A percentile compares a stretch with the other conserved stretches of the same genome.
phyloP scores from a whole-genome alignment of 768 basidiomycete species.

The Tricholomella constricta region DNA sequence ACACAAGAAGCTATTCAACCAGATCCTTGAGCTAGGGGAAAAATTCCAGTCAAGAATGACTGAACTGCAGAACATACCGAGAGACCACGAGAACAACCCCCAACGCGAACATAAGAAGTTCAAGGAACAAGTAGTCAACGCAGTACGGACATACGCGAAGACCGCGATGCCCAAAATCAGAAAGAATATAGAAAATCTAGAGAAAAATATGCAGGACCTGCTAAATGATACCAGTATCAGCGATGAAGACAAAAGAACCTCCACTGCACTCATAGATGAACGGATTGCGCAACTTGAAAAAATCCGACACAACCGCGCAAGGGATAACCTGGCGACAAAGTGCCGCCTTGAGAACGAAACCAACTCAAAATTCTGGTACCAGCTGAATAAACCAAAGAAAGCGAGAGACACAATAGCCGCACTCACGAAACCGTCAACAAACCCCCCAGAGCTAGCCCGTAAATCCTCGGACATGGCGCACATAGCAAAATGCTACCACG shows the following conservation, averaged over 20 bases:
- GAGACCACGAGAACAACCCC: neutral
- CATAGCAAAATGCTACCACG: slow-evolving; percentile 28
- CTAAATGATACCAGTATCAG: neutral
- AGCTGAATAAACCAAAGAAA: neutral
- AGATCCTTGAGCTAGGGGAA: too few species aligned
- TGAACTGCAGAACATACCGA: too few species aligned
- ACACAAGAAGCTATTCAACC: too few species aligned
- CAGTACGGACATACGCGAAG: neutral
- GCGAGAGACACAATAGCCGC: slow-evolving; percentile 21
- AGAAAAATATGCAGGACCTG: neutral
- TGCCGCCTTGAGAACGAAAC: slow-evolving; percentile 16
- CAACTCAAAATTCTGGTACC: slow-evolving; percentile 22
- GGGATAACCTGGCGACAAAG: slow-evolving; percentile 7
- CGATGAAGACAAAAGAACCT: neutral
- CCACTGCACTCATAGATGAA: neutral
- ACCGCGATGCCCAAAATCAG: neutral
- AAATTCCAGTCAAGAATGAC: too few species aligned
- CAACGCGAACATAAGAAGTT: neutral
- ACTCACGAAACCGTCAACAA: neutral
- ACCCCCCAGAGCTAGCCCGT: neutral
- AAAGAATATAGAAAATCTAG: neutral
- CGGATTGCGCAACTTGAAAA: slow-evolving; percentile 2
- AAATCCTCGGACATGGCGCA: slow-evolving; percentile 33
- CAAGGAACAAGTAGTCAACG: neutral
- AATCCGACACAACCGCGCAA: neutral